Percentiles rank a stretch among this genome's conserved stretches.
Conservation (phyloP, 2,329 filamentous ascomycete species). For the Bipolaris bicolor region DNA sequence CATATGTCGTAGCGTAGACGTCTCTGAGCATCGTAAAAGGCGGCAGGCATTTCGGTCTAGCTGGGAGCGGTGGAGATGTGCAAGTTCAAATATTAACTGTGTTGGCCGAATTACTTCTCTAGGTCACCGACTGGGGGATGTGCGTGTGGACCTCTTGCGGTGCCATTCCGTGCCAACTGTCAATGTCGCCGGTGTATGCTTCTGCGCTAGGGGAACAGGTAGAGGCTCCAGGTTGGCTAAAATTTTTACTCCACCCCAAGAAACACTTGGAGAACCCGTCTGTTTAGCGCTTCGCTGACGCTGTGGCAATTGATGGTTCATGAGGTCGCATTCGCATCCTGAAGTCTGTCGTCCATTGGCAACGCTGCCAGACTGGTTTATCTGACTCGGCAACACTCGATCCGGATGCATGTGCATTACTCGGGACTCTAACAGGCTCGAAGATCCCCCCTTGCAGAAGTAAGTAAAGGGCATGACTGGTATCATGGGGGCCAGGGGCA, state of each 20-base stretch:
- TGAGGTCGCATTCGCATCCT: slow-evolving; percentile 5
- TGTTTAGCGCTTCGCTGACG: background rate
- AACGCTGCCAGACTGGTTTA: background rate
- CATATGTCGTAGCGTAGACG: slow-evolving; percentile 1
- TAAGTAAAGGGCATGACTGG: background rate
- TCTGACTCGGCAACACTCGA: background rate
- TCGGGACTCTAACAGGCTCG: background rate
- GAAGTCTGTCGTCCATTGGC: background rate
- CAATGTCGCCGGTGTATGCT: background rate
- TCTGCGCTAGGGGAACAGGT: slow-evolving; percentile 8
- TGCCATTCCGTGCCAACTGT: slow-evolving; percentile 10
- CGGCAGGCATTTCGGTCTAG: background rate
- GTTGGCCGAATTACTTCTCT: slow-evolving; percentile 1
- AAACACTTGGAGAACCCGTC: background rate
- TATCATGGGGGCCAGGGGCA: slow-evolving; percentile 2
- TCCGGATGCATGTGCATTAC: background rate
- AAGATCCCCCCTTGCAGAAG: background rate
- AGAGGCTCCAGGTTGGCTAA: background rate
- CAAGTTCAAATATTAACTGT: background rate
- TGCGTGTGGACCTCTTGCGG: background rate
- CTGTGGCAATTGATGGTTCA: background rate
- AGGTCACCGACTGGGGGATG: slow-evolving; percentile 5
- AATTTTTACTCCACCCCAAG: background rate
- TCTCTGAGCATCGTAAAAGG: background rate
- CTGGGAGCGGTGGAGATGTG: slow-evolving; percentile 4